phyloP scores from a whole-genome alignment of 441 rosid species.

The Geranium incanum region DNA sequence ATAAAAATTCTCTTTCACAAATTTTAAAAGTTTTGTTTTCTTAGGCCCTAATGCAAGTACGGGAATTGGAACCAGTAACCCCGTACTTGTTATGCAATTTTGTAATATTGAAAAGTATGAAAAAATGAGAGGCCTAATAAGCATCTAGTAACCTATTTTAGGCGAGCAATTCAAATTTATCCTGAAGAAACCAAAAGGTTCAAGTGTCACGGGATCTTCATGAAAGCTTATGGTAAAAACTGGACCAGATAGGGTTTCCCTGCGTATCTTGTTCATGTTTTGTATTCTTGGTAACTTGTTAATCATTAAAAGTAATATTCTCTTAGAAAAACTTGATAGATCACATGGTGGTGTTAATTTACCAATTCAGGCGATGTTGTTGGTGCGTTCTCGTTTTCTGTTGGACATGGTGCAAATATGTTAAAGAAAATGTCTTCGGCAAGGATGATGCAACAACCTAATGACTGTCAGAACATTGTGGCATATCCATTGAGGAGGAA shows the following conservation, averaged over 20 bases:
- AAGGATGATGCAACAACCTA: conserved; percentile 60
- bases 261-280: background rate
- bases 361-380: conserved; percentile 80
- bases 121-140: background rate
- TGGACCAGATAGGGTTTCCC: background rate
- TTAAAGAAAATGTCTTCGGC: conserved; percentile 76
- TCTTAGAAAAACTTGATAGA: background rate
- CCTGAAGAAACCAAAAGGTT: background rate
- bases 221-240: background rate
- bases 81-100: background rate
- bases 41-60: background rate
- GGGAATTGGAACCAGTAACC: too few relatives aligned
- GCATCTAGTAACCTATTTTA: conserved; percentile 4
- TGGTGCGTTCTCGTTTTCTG: conserved; percentile 80
- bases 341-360: conserved; percentile 16
- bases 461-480: conserved; percentile 44
- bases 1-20: background rate
- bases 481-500: conserved; percentile 62
- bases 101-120: background rate
- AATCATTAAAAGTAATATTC: background rate
- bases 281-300: background rate
- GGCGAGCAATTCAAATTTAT: background rate
- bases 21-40: background rate
- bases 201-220: background rate
- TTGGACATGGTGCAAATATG: conserved; percentile 56